Evolutionary conservation across 1,284 basidiomycete species (phyloP).

Genomic region (Rhodotorula sp.): DNA sequence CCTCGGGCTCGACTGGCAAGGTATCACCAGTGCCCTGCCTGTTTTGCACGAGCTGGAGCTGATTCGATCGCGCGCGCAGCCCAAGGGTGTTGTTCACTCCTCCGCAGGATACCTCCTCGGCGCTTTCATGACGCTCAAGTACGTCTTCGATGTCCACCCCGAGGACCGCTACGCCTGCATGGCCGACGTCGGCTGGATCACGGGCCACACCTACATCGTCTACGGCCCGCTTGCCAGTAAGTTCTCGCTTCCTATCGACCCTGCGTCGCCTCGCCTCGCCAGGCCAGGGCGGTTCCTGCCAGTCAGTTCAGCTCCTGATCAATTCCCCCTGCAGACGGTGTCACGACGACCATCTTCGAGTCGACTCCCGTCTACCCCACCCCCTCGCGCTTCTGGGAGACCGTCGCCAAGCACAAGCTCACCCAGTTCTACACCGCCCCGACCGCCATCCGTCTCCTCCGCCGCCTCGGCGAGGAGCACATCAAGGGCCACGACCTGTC

Average conservation of each 20-base stretch:
- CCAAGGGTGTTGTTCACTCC: conserved; percentile 95
- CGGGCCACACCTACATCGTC: conserved; percentile 95
- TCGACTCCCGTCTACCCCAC: conserved; percentile 96
- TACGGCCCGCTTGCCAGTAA: conserved; percentile 83
- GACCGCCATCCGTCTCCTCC: conserved; percentile 81
- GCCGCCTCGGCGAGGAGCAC: conserved; percentile 82
- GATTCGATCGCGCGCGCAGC: conserved; percentile 54
- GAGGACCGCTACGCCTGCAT: conserved; percentile 81
- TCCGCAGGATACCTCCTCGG: conserved; percentile 67
- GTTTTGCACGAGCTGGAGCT: neutral
- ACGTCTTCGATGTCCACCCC: conserved; percentile 93
- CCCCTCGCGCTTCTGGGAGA: conserved; percentile 95
- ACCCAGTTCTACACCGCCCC: conserved; percentile 93
- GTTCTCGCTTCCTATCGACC: conserved; percentile 9
- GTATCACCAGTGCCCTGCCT: conserved; percentile 5
- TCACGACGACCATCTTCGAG: conserved; percentile 92
- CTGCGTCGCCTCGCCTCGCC: neutral
- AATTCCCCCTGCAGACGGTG: conserved; percentile 61
- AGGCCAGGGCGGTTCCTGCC: no score
- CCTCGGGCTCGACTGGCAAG: conserved; percentile 43
- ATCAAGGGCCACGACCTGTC: conserved; percentile 82
- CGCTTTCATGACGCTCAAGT: conserved; percentile 62
- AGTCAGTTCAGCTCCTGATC: neutral
- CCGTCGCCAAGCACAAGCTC: conserved; percentile 86
- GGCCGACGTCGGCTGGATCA: conserved; percentile 99